Percentiles rank a stretch among this genome's conserved stretches.
Evolutionary conservation across 768 basidiomycete genomes (phyloP).

Genomic region (Stropharia rugosoannulata): DNA sequence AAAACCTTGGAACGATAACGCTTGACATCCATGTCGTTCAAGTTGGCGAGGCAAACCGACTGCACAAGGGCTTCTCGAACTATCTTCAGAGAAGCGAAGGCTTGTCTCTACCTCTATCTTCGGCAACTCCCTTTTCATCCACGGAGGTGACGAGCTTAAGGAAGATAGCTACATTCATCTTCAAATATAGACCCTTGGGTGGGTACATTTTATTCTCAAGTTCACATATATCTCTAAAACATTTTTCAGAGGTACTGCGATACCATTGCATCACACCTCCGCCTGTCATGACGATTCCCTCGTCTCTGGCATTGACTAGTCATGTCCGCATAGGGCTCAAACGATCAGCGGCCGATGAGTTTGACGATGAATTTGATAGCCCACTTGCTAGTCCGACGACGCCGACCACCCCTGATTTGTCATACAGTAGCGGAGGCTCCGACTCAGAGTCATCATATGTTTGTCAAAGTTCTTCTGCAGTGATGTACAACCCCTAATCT

Average conservation of each 20-base stretch:
- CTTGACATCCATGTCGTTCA: conserved; percentile 29
- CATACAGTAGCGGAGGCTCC: conserved; percentile 18
- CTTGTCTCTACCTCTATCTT: conserved; percentile 24
- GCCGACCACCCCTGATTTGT: conserved; percentile 11
- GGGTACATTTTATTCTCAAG: conserved; percentile 5
- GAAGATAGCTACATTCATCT: conserved; percentile 30
- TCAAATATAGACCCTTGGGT: conserved; percentile 30
- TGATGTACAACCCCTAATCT: not conserved
- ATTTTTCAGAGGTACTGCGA: conserved; percentile 18
- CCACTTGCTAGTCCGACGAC: conserved; percentile 10
- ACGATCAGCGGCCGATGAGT: conserved; percentile 21
- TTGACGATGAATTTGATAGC: conserved; percentile 18
- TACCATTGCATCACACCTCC: conserved; percentile 21
- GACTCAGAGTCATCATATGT: conserved; percentile 26
- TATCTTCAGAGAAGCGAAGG: conserved; percentile 26
- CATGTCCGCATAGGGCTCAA: conserved; percentile 20
- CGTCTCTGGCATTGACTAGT: conserved; percentile 7
- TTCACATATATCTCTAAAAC: not conserved
- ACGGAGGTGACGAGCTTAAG: conserved; percentile 29
- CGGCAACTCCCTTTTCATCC: conserved; percentile 28
- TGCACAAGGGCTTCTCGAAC: conserved; percentile 28
- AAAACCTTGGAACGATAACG: conserved; percentile 26
- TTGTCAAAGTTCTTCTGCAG: not conserved
- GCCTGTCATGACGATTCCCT: conserved; percentile 4
- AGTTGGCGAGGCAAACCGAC: conserved; percentile 26